phyloP scores from a whole-genome alignment of 73 alveolate species.

The Paramecium biaurelia region DNA sequence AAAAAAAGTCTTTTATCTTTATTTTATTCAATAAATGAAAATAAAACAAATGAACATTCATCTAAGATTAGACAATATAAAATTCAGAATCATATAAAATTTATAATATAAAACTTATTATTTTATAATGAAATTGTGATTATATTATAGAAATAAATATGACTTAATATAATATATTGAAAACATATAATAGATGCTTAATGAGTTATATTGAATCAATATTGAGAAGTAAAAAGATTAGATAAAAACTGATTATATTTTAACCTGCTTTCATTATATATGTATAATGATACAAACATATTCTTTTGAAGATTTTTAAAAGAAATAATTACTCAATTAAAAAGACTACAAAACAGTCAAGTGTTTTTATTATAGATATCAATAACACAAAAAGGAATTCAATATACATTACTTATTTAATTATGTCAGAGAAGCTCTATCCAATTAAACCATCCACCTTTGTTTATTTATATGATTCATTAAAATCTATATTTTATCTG shows the following conservation, averaged over 20 bases:
- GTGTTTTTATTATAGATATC: background rate
- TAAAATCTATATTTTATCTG: background rate
- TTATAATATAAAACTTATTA: no score
- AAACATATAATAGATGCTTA: background rate
- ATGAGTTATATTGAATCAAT: no score
- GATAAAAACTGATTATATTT: no score
- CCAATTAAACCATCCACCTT: background rate
- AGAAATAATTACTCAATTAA: no score
- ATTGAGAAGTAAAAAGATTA: no score
- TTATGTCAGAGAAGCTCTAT: background rate
- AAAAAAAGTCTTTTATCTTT: background rate
- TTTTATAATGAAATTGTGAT: no score
- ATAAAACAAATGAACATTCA: background rate
- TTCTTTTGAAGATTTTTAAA: no score
- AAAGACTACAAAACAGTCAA: no score
- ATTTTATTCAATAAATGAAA: background rate
- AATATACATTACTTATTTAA: background rate
- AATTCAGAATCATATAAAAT: no score
- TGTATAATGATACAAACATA: no score
- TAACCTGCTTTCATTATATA: no score
- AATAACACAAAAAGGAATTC: background rate
- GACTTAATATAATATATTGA: background rate
- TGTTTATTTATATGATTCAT: background rate
- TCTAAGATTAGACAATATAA: background rate
- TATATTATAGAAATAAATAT: no score